Conservation (phyloP, 1,284 basidiomycete species). For the Malassezia yamatoensis region DNA sequence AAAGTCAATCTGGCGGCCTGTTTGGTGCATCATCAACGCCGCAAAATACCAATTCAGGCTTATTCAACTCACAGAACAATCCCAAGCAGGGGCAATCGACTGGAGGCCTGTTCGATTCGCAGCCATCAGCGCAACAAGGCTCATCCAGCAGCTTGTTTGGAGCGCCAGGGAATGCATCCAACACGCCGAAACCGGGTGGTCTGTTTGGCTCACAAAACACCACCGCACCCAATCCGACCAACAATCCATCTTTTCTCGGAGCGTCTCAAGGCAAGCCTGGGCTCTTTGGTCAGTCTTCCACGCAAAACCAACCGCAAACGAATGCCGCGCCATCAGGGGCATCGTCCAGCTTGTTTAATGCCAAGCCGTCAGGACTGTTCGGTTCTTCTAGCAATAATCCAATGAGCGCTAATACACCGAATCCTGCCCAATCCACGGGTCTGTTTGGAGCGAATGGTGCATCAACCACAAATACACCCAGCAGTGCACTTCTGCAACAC, state of each 20-base stretch:
- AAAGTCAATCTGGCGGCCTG: slow-evolving; percentile 3
- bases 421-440: neutral
- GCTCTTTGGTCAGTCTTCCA: neutral
- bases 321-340: neutral
- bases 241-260: neutral
- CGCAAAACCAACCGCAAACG: neutral
- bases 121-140: neutral
- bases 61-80: slow-evolving; percentile 6
- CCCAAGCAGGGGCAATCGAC: neutral
- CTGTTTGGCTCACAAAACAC: slow-evolving; percentile 22
- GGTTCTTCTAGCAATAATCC: neutral
- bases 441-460: neutral
- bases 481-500: slow-evolving; percentile 29
- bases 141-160: slow-evolving; percentile 20
- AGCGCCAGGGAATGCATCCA: slow-evolving; percentile 12
- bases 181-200: slow-evolving; percentile 17
- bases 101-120: neutral
- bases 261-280: neutral
- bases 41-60: no score
- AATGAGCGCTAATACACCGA: neutral
- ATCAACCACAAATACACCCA: neutral
- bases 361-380: neutral
- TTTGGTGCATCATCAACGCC: neutral
- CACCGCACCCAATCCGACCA: neutral
- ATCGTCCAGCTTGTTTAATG: slow-evolving; percentile 22